Base-by-base conservation (phyloP, 2,329 filamentous ascomycete species). In the Monilinia polystroma region DNA sequence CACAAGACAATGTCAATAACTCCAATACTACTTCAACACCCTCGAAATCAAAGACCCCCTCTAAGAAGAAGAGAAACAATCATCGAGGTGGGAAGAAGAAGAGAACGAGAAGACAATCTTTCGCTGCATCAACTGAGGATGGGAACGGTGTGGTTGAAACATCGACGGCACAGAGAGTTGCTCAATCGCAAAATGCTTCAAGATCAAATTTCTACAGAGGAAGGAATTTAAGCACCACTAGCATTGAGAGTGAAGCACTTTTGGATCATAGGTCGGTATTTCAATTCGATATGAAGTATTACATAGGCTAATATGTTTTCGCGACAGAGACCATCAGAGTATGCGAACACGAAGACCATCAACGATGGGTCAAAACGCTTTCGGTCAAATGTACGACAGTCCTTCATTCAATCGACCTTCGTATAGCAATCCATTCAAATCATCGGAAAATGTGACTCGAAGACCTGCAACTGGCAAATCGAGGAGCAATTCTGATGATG, bases 171-270 rank as follows among this genome's bases (percentile, higher is more conserved):
- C 71, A 80, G 80, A 65, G 79, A 77, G 54, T 70, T 60, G 63
- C 72, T 70, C 63, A 67, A 23, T 52, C 67, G 63, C 69, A 72
- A 65, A 74, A 67, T 69, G 72, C 70, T 66, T 71, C 72, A 23
- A 71, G 74, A 59, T 71, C 70, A 7, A 80, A 78, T 56, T 83
- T 86, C 75, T 85, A 85, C 75, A 77, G 80, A 71, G 76, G 83
- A 67, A 78, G 80, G 63, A 92, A 90, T 75, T 76, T 88, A 70
- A 98, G 94, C 79, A 88, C 85, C 73, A 93, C 91, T 0, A 98
- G 94, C 77, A 81, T 98, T 70, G 94, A 97, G 72, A 97, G 93
- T 77, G 90, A 96, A 76, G 89, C 87, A 10, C 80, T 98, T 72
- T 81, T 98, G 23, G 94, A 98, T 78, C 94, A 98, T 78, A 86